These are phyloP conservation scores for Metschnikowia arizonensis DNA, from an alignment of 805 yeast species.

Conservation along the genomic window DNA sequence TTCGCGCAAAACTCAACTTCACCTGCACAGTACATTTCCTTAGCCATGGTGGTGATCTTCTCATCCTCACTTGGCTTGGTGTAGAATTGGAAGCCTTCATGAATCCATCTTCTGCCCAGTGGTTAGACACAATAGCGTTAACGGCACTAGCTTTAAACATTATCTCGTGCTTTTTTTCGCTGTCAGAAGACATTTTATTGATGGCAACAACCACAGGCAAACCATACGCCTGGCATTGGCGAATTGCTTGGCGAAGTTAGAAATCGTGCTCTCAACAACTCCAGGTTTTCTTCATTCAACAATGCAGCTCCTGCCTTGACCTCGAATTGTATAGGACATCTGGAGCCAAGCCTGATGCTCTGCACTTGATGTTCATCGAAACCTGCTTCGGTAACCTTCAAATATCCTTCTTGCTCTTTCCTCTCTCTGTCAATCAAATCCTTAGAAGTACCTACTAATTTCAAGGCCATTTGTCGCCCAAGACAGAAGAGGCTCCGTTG, in stretches of 20 bases:
- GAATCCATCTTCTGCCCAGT: conserved; percentile 86
- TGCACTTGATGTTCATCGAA: conserved; percentile 82
- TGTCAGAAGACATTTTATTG: conserved; percentile 72
- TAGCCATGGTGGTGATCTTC: conserved; percentile 63
- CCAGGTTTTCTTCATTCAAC: conserved; percentile 71
- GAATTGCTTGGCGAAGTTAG: conserved; percentile 75
- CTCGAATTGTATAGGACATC: conserved; percentile 73
- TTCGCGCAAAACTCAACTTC: conserved; percentile 64
- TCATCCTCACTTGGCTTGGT: conserved; percentile 54
- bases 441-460: conserved; percentile 65
- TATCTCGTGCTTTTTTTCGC: conserved; percentile 62
- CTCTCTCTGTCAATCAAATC: conserved; percentile 39
- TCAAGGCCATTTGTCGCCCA: conserved; percentile 82
- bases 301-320: conserved; percentile 81
- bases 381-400: conserved; percentile 85
- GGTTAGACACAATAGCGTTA: conserved; percentile 77
- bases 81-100: conserved; percentile 54
- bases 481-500: conserved; percentile 79
- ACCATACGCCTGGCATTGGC: conserved; percentile 67
- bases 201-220: conserved; percentile 80
- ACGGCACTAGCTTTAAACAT: conserved; percentile 73
- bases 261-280: conserved; percentile 62
- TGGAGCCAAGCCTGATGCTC: conserved; percentile 75
- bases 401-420: conserved; percentile 61
- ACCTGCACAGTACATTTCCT: conserved; percentile 73